These are phyloP conservation scores for Chiua virens DNA, from an alignment of 768 basidiomycete species.

Conservation along the genomic window DNA sequence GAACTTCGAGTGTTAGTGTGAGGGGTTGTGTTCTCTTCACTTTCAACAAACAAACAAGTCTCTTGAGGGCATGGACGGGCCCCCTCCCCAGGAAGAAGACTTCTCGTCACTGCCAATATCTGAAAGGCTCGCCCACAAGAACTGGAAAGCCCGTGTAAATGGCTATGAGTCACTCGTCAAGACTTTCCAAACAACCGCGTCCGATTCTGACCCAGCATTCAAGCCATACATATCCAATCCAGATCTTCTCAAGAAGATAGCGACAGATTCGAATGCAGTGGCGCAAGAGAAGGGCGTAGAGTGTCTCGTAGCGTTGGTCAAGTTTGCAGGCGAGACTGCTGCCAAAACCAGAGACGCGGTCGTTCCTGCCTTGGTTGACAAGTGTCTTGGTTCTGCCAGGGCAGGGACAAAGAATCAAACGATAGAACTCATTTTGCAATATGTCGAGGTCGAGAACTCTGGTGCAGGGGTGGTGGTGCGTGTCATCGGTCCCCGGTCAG, in stretches of 20 bases:
- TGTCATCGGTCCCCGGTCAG: conserved; percentile 31
- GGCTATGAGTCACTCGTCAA: conserved; percentile 88
- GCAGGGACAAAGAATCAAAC: conserved; percentile 89
- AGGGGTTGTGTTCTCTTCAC: conserved; percentile 9
- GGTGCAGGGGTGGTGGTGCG: conserved; percentile 87
- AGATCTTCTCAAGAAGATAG: conserved; percentile 83
- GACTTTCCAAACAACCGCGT: conserved; percentile 84
- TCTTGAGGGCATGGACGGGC: conserved; percentile 72
- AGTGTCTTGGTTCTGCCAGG: conserved; percentile 89
- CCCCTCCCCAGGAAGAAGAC: conserved; percentile 91
- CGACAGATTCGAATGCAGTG: conserved; percentile 89
- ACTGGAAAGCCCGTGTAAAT: conserved; percentile 97
- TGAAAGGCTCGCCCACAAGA: conserved; percentile 89
- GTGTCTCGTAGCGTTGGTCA: conserved; percentile 80
- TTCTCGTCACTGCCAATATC: conserved; percentile 76
- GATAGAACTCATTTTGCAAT: conserved; percentile 82
- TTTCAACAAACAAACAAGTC: conserved; percentile 3
- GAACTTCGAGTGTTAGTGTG: not conserved
- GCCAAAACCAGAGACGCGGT: conserved; percentile 79
- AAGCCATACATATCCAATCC: conserved; percentile 80
- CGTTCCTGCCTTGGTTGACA: conserved; percentile 92
- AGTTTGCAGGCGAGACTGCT: conserved; percentile 87
- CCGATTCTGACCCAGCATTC: conserved; percentile 93
- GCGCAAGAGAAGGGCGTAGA: conserved; percentile 98
- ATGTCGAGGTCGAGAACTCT: conserved; percentile 90